phyloP scores from a whole-genome alignment of 352 stramenopile genomes.

The Globisporangium nodosum region DNA sequence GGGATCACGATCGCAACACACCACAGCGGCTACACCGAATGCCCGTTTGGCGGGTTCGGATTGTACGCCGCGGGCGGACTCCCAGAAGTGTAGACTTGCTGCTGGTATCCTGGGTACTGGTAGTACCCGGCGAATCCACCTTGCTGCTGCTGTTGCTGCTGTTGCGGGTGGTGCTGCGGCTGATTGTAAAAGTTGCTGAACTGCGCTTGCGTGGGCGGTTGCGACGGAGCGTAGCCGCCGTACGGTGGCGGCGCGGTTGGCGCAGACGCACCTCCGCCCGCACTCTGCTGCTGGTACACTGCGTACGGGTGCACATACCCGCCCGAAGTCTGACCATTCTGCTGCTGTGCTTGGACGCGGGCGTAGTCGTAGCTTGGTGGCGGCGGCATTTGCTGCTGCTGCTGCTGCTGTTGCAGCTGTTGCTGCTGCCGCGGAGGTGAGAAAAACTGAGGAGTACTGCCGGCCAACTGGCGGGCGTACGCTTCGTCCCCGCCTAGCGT shows the following conservation, averaged over 20 bases:
- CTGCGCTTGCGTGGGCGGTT: slow-evolving; percentile 23
- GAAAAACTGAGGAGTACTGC: slow-evolving; percentile 38
- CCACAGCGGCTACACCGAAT: slow-evolving; percentile 10
- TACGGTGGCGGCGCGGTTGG: slow-evolving; percentile 16
- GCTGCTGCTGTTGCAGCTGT: slow-evolving; percentile 6
- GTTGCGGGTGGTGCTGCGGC: slow-evolving; percentile 16
- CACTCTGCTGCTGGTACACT: slow-evolving; percentile 35
- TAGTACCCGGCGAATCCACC: slow-evolving; percentile 24
- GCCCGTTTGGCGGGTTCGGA: slow-evolving; percentile 2
- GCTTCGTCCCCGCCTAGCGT: slow-evolving; percentile 36
- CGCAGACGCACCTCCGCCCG: slow-evolving; percentile 5
- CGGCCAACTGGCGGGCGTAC: slow-evolving; percentile 50
- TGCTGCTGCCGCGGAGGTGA: slow-evolving; percentile 9
- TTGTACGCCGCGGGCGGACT: background rate
- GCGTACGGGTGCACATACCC: slow-evolving; percentile 25
- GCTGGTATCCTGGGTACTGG: slow-evolving; percentile 36
- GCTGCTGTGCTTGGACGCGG: slow-evolving; percentile 18
- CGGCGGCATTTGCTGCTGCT: slow-evolving; percentile 7
- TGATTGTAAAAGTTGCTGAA: slow-evolving; percentile 43
- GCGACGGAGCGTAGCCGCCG: slow-evolving; percentile 21
- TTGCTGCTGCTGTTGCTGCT: slow-evolving; percentile 7
- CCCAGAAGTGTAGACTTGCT: slow-evolving; percentile 7
- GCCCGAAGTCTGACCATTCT: slow-evolving; percentile 5
- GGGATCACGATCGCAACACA: background rate
- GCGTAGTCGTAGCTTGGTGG: slow-evolving; percentile 33